Evolutionary conservation across 192 early-diverging fungal genomes (phyloP).

Genomic region (Globomyces pollinis-pini): DNA sequence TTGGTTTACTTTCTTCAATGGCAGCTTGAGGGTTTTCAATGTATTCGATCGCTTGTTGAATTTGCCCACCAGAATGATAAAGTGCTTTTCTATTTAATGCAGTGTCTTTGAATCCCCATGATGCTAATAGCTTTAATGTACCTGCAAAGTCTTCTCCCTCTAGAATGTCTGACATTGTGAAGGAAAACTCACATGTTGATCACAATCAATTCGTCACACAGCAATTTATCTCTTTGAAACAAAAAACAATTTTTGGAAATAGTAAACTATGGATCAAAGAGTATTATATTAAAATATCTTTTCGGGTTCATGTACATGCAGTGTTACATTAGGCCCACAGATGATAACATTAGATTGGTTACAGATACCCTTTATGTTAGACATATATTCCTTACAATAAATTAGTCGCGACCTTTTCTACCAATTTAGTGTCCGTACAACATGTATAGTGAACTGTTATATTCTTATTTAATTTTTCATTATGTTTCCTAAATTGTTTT

Average conservation of each 20-base stretch:
- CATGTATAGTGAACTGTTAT: neutral
- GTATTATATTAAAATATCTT: too few species aligned
- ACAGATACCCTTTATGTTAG: too few species aligned
- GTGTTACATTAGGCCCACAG: too few species aligned
- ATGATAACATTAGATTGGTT: too few species aligned
- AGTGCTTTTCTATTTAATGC: constrained; percentile 23
- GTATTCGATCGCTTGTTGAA: constrained; percentile 23
- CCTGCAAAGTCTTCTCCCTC: constrained; percentile 15
- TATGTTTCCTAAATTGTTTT: neutral
- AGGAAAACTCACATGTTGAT: neutral
- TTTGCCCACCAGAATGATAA: constrained; percentile 7
- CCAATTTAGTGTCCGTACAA: constrained; percentile 5
- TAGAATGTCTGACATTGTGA: neutral
- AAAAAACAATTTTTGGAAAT: too few species aligned
- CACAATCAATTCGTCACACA: too few species aligned
- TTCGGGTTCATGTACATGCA: too few species aligned
- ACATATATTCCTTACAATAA: too few species aligned
- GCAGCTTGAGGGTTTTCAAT: constrained; percentile 6
- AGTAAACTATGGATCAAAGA: too few species aligned
- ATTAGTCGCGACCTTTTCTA: too few species aligned
- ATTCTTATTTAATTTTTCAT: neutral
- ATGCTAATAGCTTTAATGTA: constrained; percentile 12
- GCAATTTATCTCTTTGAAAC: too few species aligned
- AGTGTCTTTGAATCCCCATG: constrained; percentile 27
- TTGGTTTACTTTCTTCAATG: neutral